phyloP scores from a whole-genome alignment of 2,329 filamentous ascomycete species.

The Septoria linicola region DNA sequence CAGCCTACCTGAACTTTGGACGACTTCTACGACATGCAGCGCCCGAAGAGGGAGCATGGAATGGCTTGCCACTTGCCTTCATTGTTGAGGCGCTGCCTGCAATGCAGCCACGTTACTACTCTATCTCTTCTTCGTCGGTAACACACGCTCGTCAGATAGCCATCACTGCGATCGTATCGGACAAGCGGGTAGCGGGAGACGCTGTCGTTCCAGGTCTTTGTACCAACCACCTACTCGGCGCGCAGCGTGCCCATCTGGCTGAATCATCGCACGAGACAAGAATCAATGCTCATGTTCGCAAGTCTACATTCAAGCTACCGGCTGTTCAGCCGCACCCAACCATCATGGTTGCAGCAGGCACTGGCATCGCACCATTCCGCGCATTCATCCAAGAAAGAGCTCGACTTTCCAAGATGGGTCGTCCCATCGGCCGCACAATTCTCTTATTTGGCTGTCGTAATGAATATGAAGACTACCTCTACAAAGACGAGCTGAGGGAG shows the following conservation, averaged over 20 bases:
- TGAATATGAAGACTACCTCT: slow-evolving; percentile 36
- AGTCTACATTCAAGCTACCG: slow-evolving; percentile 44
- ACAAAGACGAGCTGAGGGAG: slow-evolving; percentile 23
- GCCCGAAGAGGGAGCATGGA: slow-evolving; percentile 34
- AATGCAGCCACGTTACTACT: slow-evolving; percentile 32
- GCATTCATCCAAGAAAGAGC: slow-evolving; percentile 46
- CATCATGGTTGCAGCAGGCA: slow-evolving; percentile 55
- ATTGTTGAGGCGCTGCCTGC: slow-evolving; percentile 34
- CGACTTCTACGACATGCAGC: slow-evolving; percentile 39
- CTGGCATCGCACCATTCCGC: slow-evolving; percentile 51
- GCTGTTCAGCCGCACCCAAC: slow-evolving; percentile 47
- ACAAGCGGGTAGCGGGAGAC: slow-evolving; percentile 33
- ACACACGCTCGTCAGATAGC: slow-evolving; percentile 28
- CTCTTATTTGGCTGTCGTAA: slow-evolving; percentile 37
- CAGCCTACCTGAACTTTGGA: slow-evolving; percentile 41
- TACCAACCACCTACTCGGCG: slow-evolving; percentile 33
- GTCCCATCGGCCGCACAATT: slow-evolving; percentile 27
- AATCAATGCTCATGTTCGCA: slow-evolving; percentile 41
- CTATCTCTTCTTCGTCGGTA: slow-evolving; percentile 36
- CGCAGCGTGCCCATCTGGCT: slow-evolving; percentile 41
- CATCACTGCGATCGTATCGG: slow-evolving; percentile 62
- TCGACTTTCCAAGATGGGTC: slow-evolving; percentile 36
- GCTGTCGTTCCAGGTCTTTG: slow-evolving; percentile 23
- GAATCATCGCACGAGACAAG: slow-evolving; percentile 21
- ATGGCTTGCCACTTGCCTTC: slow-evolving; percentile 54